Evolutionary conservation across 176 grass and related monocot species (phyloP).

Genomic region (Juncus inflexus): DNA sequence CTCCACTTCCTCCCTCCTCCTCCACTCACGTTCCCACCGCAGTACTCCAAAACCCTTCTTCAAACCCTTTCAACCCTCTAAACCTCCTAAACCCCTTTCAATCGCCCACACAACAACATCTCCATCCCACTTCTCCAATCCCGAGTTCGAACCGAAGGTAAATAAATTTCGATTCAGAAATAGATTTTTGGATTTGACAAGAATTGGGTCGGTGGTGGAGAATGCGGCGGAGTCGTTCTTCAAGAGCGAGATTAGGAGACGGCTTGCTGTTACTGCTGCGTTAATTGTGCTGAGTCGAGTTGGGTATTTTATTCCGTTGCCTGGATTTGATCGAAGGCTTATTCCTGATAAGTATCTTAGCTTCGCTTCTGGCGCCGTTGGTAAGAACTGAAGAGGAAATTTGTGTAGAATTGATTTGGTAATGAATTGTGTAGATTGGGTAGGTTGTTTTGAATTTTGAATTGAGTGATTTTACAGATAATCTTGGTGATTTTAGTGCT

Average conservation of each 20-base stretch:
- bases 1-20: not conserved
- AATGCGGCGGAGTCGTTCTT: conserved; percentile 82
- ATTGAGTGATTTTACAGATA: conserved; percentile 39
- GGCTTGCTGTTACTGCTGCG: conserved; percentile 61
- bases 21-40: not conserved
- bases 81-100: not conserved
- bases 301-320: conserved; percentile 81
- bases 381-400: conserved; percentile 10
- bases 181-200: conserved; percentile 70
- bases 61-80: not conserved
- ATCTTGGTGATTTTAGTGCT: conserved; percentile 70
- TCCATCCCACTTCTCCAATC: conserved; percentile 3
- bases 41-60: not conserved
- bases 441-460: not conserved
- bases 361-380: conserved; percentile 70
- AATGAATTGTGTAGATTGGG: no score
- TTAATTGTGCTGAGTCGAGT: conserved; percentile 83
- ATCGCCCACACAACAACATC: not conserved
- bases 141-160: not conserved
- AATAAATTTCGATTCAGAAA: conserved; percentile 51
- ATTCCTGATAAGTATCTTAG: conserved; percentile 90
- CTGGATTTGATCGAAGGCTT: conserved; percentile 83
- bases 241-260: conserved; percentile 83
- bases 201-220: conserved; percentile 62
- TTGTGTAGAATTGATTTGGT: no score